Percentiles rank a stretch among this genome's conserved stretches.
These are phyloP conservation scores for Beverwykella pulmonaria DNA, from an alignment of 495 filamentous ascomycete species.

Conservation along the genomic window DNA sequence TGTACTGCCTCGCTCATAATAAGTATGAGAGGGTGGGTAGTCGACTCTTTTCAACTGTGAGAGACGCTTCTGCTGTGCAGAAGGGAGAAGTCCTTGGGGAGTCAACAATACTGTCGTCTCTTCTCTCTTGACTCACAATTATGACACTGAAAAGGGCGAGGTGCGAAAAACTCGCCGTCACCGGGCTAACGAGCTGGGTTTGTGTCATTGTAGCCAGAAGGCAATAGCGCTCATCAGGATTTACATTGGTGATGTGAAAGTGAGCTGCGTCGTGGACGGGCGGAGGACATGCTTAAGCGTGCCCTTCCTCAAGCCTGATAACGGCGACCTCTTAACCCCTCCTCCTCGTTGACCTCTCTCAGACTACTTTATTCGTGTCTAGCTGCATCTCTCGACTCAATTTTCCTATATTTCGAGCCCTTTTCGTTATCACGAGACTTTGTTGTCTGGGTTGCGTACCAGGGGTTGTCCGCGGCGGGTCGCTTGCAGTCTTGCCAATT, in stretches of 20 bases:
- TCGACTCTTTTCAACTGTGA: neutral
- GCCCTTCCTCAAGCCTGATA: slow-evolving; percentile 4
- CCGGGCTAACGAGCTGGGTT: neutral
- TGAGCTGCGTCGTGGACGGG: neutral
- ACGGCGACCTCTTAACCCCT: neutral
- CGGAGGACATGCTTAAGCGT: neutral
- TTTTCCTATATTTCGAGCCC: neutral
- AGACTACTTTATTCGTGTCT: too few species aligned
- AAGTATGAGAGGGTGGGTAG: neutral
- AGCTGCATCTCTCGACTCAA: neutral
- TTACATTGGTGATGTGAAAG: neutral
- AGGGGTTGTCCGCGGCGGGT: neutral
- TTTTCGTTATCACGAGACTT: neutral
- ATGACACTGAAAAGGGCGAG: neutral
- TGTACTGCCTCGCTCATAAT: neutral
- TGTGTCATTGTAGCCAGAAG: neutral
- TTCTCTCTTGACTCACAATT: neutral
- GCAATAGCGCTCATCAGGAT: neutral
- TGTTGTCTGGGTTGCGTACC: neutral
- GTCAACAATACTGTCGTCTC: neutral
- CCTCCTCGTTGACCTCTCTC: neutral
- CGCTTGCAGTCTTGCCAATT: slow-evolving; percentile 7
- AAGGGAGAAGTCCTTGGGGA: neutral
- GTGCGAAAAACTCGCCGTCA: neutral
- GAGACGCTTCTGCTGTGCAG: neutral